These are phyloP conservation scores for Emergomyces pasteurianus DNA, from an alignment of 2,329 filamentous ascomycete genomes.

Conservation along the genomic window DNA sequence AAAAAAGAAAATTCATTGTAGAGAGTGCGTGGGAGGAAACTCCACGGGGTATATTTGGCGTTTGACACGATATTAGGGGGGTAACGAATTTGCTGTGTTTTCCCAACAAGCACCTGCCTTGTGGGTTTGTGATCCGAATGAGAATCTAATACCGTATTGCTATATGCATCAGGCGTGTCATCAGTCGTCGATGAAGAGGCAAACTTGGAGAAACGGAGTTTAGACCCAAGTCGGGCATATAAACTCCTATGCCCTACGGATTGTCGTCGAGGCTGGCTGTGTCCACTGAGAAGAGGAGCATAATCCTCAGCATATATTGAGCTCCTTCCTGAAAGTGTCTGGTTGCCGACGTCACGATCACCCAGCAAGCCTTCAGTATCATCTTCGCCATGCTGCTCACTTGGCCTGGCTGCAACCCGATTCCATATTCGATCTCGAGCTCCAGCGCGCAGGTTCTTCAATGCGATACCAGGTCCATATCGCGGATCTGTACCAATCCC, in stretches of 20 bases:
- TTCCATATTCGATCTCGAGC: slow-evolving; percentile 32
- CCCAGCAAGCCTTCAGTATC: slow-evolving; percentile 57
- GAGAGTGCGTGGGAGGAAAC: slow-evolving; percentile 82
- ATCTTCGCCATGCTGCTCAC: slow-evolving; percentile 43
- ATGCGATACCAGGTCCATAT: slow-evolving; percentile 30
- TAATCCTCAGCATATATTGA: slow-evolving; percentile 53
- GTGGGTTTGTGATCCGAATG: slow-evolving; percentile 39
- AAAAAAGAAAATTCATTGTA: slow-evolving; percentile 99
- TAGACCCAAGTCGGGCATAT: slow-evolving; percentile 40
- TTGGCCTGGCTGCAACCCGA: slow-evolving; percentile 15
- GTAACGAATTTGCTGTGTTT: slow-evolving; percentile 60
- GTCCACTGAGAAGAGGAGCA: slow-evolving; percentile 53
- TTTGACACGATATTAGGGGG: slow-evolving; percentile 90
- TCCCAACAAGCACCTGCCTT: slow-evolving; percentile 64
- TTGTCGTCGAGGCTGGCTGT: slow-evolving; percentile 23
- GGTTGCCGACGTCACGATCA: slow-evolving; percentile 44
- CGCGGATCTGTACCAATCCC: slow-evolving; percentile 10
- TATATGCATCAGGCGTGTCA: slow-evolving; percentile 10
- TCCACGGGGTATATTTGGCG: slow-evolving; percentile 92
- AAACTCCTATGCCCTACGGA: slow-evolving; percentile 24
- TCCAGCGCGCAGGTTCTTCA: slow-evolving; percentile 41
- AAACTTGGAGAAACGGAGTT: slow-evolving; percentile 56
- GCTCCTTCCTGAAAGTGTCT: slow-evolving; percentile 49
- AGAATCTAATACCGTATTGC: slow-evolving; percentile 21
- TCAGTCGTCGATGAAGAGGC: slow-evolving; percentile 31